A percentile compares a stretch with the other conserved stretches of the same genome.
Evolutionary conservation across 1,284 basidiomycete species (phyloP).

Genomic region (Erythrobasidium hasegawianum): DNA sequence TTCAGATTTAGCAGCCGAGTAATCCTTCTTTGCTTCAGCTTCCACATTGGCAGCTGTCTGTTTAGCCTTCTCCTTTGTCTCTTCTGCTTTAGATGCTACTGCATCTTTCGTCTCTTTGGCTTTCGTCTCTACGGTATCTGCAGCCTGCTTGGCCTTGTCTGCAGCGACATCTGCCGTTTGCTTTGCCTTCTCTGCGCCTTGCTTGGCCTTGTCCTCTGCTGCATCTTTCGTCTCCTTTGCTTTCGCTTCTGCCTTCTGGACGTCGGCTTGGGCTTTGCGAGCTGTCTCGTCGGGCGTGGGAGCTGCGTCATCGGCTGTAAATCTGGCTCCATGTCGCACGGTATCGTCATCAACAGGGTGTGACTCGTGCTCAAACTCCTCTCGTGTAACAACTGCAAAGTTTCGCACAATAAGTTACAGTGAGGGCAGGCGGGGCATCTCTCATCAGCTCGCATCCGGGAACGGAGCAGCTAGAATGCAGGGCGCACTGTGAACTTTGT

Average conservation of each 20-base stretch:
- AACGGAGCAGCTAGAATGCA: background rate
- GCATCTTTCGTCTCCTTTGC: slow-evolving; percentile 38
- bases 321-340: background rate
- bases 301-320: slow-evolving; percentile 12
- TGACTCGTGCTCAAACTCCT: slow-evolving; percentile 24
- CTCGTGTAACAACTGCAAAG: slow-evolving; percentile 31
- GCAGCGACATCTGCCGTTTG: slow-evolving; percentile 18
- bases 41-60: slow-evolving; percentile 56
- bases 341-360: slow-evolving; percentile 12
- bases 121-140: slow-evolving; percentile 8
- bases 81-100: slow-evolving; percentile 18
- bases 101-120: slow-evolving; percentile 38
- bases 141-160: slow-evolving; percentile 11
- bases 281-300: background rate
- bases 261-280: background rate
- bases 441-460: background rate
- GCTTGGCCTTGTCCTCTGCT: slow-evolving; percentile 9
- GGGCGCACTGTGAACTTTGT: slow-evolving; percentile 31
- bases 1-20: slow-evolving; percentile 58
- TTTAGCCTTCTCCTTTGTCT: slow-evolving; percentile 57
- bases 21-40: slow-evolving; percentile 54
- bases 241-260: slow-evolving; percentile 1
- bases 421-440: background rate
- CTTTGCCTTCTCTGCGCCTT: slow-evolving; percentile 10
- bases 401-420: background rate